A percentile compares a stretch with the other conserved stretches of the same genome.
Conservation (phyloP, 352 stramenopile species). For the Phytophthora capsici region DNA sequence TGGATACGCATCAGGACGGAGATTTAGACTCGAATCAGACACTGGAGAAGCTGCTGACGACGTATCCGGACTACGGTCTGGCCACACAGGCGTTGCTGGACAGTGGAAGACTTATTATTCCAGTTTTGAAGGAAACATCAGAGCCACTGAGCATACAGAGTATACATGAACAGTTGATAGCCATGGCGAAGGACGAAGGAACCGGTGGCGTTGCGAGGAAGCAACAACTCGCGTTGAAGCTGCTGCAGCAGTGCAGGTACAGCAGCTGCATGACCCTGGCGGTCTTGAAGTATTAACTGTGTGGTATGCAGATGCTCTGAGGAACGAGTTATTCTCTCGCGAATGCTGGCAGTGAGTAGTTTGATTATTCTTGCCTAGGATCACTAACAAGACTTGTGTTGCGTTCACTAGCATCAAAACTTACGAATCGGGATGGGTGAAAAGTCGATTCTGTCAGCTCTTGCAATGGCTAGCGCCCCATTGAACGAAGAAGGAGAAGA, state of each 20-base stretch:
- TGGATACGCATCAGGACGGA: conserved; percentile 25
- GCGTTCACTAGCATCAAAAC: conserved; percentile 70
- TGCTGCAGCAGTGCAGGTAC: conserved; percentile 64
- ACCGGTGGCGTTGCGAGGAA: conserved; percentile 63
- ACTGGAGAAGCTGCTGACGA: conserved; percentile 42
- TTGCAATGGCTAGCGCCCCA: conserved; percentile 53
- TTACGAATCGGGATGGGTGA: conserved; percentile 83
- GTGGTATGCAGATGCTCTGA: conserved; percentile 44
- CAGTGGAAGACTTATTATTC: conserved; percentile 35
- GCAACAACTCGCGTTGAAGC: conserved; percentile 58
- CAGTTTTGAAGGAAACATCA: conserved; percentile 3
- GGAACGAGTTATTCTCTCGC: conserved; percentile 69
- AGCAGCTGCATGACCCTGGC: neutral
- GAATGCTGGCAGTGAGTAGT: conserved; percentile 73
- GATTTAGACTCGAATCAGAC: conserved; percentile 16
- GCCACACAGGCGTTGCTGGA: conserved; percentile 57
- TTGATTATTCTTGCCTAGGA: neutral
- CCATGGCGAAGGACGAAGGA: conserved; percentile 65
- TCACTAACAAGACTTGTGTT: conserved; percentile 8
- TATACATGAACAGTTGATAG: conserved; percentile 63
- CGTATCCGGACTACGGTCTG: conserved; percentile 61
- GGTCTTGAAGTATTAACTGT: too few relatives aligned
- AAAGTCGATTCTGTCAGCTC: conserved; percentile 77
- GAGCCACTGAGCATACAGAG: conserved; percentile 46
- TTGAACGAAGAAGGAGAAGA: neutral